phyloP scores from a whole-genome alignment of 2,329 filamentous ascomycete species.

The Clarireedia hainanense region DNA sequence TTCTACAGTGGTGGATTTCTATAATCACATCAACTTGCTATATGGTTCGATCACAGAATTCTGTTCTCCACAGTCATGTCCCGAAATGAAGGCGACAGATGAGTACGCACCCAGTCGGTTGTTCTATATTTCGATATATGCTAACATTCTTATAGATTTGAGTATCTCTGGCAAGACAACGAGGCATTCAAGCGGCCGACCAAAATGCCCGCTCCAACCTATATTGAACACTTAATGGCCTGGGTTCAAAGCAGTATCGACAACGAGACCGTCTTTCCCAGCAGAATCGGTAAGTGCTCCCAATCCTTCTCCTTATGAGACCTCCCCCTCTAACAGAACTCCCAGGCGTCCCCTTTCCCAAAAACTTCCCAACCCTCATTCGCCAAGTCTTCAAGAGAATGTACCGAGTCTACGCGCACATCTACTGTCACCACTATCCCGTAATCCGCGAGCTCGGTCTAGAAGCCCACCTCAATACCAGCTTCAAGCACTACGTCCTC shows the following conservation, averaged over 20 bases:
- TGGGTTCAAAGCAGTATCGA: slow-evolving; percentile 96
- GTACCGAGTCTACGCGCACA: slow-evolving; percentile 97
- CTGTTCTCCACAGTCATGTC: slow-evolving; percentile 93
- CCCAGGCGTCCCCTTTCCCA: slow-evolving; percentile 83
- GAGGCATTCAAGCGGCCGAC: slow-evolving; percentile 93
- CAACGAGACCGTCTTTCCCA: slow-evolving; percentile 92
- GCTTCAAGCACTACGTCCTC: slow-evolving; percentile 98
- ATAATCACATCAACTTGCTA: slow-evolving; percentile 98
- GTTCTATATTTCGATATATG: background rate
- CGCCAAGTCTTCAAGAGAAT: slow-evolving; percentile 98
- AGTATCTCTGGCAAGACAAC: slow-evolving; percentile 97
- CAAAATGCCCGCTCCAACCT: slow-evolving; percentile 94
- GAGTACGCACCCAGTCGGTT: slow-evolving; percentile 52
- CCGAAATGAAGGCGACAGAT: slow-evolving; percentile 99
- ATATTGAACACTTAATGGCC: slow-evolving; percentile 95
- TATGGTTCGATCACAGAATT: slow-evolving; percentile 99
- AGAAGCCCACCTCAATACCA: slow-evolving; percentile 95
- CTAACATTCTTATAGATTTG: slow-evolving; percentile 55
- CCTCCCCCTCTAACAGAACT: slow-evolving; percentile 7
- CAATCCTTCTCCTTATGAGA: slow-evolving; percentile 36
- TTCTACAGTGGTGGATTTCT: slow-evolving; percentile 90
- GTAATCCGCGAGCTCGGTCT: slow-evolving; percentile 91
- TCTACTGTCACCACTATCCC: slow-evolving; percentile 99
- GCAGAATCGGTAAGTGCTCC: slow-evolving; percentile 65
- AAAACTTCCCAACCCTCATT: slow-evolving; percentile 79